A percentile compares a stretch with the other conserved stretches of the same genome.
Conservation (phyloP, 371 early-diverging fungal species). For the Nematocida displodere region DNA sequence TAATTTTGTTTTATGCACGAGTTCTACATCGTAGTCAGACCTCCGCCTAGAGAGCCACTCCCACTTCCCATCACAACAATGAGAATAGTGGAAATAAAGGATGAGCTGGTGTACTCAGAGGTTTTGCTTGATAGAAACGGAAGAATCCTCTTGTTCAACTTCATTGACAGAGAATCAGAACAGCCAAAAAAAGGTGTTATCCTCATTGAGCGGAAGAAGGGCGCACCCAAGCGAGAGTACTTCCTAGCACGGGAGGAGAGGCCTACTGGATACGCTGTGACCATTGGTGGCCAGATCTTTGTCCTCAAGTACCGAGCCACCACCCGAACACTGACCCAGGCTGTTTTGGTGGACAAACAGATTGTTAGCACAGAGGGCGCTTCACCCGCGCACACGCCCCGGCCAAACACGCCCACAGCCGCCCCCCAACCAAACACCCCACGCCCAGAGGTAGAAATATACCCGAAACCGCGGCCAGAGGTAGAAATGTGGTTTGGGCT, state of each 20-base stretch:
- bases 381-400: background rate
- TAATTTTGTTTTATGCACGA: slow-evolving; percentile 27
- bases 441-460: background rate
- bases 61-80: slow-evolving; percentile 12
- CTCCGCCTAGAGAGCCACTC: background rate
- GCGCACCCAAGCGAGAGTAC: slow-evolving; percentile 3
- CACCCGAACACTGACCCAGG: background rate
- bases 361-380: background rate
- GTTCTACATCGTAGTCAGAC: slow-evolving; percentile 35
- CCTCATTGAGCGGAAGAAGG: slow-evolving; percentile 12
- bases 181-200: slow-evolving; percentile 23
- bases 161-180: slow-evolving; percentile 14
- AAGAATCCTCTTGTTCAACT: slow-evolving; percentile 29
- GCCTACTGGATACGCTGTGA: slow-evolving; percentile 10
- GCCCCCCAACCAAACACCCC: background rate
- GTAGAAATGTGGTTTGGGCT: background rate
- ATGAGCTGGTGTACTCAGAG: slow-evolving; percentile 27
- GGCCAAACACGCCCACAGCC: background rate
- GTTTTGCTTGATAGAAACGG: slow-evolving; percentile 23
- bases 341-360: background rate
- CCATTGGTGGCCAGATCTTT: slow-evolving; percentile 13
- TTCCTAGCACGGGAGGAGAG: slow-evolving; percentile 12
- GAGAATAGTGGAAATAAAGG: slow-evolving; percentile 33
- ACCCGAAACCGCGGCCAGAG: slow-evolving; percentile 1
- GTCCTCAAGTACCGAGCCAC: slow-evolving; percentile 5